These are phyloP conservation scores for Plenodomus lindquistii DNA, from an alignment of 2,329 filamentous ascomycete species.

Conservation along the genomic window DNA sequence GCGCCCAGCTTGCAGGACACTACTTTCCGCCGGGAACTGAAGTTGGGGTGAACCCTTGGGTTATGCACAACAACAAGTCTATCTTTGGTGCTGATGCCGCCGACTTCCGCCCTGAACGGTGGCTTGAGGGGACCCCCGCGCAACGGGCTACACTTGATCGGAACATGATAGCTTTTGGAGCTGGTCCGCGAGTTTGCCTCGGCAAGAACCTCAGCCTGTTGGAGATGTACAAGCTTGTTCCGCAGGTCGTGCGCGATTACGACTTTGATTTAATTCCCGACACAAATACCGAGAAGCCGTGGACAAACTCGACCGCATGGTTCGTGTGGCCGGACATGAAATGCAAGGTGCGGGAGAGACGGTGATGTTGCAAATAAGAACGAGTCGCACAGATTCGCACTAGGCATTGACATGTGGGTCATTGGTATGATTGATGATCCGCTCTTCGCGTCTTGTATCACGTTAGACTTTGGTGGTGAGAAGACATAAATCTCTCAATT, in stretches of 20 bases:
- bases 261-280: conserved; percentile 14
- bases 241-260: conserved; percentile 20
- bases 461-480: no score
- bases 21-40: conserved; percentile 50
- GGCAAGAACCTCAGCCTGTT: conserved; percentile 30
- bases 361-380: no score
- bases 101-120: conserved; percentile 50
- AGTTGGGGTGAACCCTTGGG: conserved; percentile 53
- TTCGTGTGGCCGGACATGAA: conserved; percentile 8
- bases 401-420: no score
- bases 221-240: conserved; percentile 26
- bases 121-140: conserved; percentile 29
- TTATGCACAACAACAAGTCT: conserved; percentile 45
- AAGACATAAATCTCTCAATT: no score
- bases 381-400: no score
- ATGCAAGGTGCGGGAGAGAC: neutral
- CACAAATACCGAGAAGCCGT: neutral
- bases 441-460: no score
- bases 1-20: conserved; percentile 34
- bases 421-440: no score
- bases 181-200: conserved; percentile 22
- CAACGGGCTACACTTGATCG: conserved; percentile 8
- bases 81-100: conserved; percentile 48
- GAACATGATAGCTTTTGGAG: conserved; percentile 22
- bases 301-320: conserved; percentile 5